Percentiles rank a stretch among this genome's conserved stretches.
Conservation (phyloP, 108 stramenopile species). For the Cylindrotheca fusiformis region DNA sequence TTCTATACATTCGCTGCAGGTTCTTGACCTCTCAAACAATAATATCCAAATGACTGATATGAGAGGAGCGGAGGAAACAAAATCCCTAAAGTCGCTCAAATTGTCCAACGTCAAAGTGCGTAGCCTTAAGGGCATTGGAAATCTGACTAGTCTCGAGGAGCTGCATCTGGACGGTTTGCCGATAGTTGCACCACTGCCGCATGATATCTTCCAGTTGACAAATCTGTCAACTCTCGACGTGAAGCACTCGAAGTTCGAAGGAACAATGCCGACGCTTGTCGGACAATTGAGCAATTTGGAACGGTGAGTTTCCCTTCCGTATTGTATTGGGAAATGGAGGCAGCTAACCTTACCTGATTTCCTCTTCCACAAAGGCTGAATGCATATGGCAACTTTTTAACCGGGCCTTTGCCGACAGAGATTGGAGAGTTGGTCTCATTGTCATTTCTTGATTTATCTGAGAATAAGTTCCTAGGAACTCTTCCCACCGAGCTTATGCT, state of each 20-base stretch:
- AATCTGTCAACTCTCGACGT: slow-evolving; percentile 32
- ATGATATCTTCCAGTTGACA: slow-evolving; percentile 28
- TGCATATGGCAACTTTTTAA: slow-evolving; percentile 21
- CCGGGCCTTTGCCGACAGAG: slow-evolving; percentile 34
- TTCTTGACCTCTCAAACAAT: slow-evolving; percentile 35
- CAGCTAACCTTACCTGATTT: too few species aligned
- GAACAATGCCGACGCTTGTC: slow-evolving; percentile 19
- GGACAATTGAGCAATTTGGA: slow-evolving; percentile 20
- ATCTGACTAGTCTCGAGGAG: slow-evolving; percentile 5
- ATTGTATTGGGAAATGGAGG: neutral
- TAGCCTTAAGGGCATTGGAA: slow-evolving; percentile 19
- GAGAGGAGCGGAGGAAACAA: slow-evolving; percentile 31
- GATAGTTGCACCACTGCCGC: slow-evolving; percentile 30
- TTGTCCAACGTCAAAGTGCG: slow-evolving; percentile 43
- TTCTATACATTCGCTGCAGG: slow-evolving; percentile 7
- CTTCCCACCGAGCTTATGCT: slow-evolving; percentile 11
- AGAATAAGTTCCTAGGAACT: slow-evolving; percentile 19
- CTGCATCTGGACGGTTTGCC: slow-evolving; percentile 33
- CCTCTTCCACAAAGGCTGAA: slow-evolving; percentile 10
- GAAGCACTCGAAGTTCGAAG: slow-evolving; percentile 35
- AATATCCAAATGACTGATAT: slow-evolving; percentile 46
- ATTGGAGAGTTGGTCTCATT: slow-evolving; percentile 10
- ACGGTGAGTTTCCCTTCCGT: neutral
- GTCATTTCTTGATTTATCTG: slow-evolving; percentile 2
- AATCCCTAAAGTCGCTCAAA: slow-evolving; percentile 42